phyloP scores from a whole-genome alignment of 176 grass and related monocot genomes.

The Luzula sylvatica region DNA sequence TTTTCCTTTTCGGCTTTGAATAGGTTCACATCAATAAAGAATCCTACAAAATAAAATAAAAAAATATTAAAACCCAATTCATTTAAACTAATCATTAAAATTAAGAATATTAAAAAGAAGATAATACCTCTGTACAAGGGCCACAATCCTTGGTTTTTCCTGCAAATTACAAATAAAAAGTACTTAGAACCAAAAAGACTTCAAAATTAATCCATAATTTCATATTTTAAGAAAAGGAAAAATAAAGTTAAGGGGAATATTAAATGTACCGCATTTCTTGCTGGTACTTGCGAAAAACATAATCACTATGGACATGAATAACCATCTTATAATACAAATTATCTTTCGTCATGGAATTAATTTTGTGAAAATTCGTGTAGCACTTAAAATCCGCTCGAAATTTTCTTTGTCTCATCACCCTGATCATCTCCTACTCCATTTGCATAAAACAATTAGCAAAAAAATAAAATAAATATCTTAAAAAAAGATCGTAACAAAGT shows the following conservation, averaged over 20 bases:
- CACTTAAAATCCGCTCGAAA: conserved; percentile 77
- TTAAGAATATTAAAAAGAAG: conserved; percentile 5
- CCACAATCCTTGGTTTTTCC: conserved; percentile 89
- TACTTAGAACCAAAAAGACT: conserved; percentile 6
- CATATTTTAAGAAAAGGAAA: not conserved
- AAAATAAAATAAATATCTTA: not conserved
- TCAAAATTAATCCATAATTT: not conserved
- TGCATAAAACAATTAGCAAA: conserved; percentile 13
- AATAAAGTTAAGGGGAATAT: conserved; percentile 19
- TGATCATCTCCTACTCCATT: conserved; percentile 73
- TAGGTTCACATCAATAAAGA: conserved; percentile 90
- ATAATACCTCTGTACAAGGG: conserved; percentile 88
- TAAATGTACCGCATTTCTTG: conserved; percentile 86
- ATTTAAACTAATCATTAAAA: not conserved
- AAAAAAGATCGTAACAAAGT: not conserved
- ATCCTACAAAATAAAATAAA: conserved; percentile 51
- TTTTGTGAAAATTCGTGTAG: conserved; percentile 83
- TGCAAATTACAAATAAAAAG: conserved; percentile 26
- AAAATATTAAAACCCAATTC: not conserved
- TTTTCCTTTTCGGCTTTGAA: conserved; percentile 78
- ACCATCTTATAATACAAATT: conserved; percentile 86
- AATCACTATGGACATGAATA: conserved; percentile 79
- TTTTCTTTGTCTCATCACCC: conserved; percentile 66
- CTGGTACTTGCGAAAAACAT: conserved; percentile 84
- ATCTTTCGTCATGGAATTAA: conserved; percentile 57